Evolutionary conservation across 768 basidiomycete species (phyloP).

Genomic region (Mycena crocata): DNA sequence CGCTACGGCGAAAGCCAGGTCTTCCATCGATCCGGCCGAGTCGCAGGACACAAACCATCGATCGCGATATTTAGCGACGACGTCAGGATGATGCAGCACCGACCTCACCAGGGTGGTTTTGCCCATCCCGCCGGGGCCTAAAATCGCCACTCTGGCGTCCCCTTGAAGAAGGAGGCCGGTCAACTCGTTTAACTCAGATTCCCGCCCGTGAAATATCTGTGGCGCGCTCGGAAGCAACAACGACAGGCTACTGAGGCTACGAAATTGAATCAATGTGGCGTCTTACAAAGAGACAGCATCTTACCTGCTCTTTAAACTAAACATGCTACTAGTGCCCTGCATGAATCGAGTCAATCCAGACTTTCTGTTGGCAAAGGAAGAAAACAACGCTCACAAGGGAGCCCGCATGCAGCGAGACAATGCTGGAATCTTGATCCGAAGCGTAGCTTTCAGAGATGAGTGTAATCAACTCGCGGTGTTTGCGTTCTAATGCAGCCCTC

Average conservation of each 20-base stretch:
- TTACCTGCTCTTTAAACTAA: too few relatives aligned
- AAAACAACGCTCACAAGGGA: too few relatives aligned
- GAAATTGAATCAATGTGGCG: neutral
- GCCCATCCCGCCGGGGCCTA: constrained; percentile 16
- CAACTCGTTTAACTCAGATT: constrained; percentile 3
- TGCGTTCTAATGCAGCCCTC: neutral
- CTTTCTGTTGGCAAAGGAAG: too few relatives aligned
- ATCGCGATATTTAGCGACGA: neutral
- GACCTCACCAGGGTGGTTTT: constrained; percentile 4
- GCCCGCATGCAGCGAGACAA: too few relatives aligned
- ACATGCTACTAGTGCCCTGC: too few relatives aligned
- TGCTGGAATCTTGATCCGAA: too few relatives aligned
- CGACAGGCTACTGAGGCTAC: constrained; percentile 3
- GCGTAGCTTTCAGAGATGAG: neutral
- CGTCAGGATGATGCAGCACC: neutral
- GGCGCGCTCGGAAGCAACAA: constrained; percentile 1
- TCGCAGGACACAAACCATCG: constrained; percentile 17
- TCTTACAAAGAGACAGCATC: too few relatives aligned
- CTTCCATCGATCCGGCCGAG: neutral
- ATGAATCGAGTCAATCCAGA: too few relatives aligned
- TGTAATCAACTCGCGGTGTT: neutral
- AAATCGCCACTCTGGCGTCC: neutral
- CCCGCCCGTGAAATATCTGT: constrained; percentile 17
- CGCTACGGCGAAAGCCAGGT: neutral
- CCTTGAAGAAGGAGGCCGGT: neutral